Evolutionary conservation across 75 land plant species (phyloP), one percentile per base, ranked within the genome.

Genomic region (Ceratopteris richardii): DNA sequence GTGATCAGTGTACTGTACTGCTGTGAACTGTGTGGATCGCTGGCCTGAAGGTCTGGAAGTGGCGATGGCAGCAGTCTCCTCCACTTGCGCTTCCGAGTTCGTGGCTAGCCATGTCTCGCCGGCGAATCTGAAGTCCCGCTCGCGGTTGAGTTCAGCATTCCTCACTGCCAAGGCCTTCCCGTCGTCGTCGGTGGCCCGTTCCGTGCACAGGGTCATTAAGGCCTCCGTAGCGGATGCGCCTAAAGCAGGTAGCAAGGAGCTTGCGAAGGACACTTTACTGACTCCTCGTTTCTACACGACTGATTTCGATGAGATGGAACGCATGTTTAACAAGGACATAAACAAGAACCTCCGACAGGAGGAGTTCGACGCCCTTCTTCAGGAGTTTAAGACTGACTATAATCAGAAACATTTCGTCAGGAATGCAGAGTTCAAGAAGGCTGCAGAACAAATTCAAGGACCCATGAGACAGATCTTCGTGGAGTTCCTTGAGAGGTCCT

Each of bases 231-330:
- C 22, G 4, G 53, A 46, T 26, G 54, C 62, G 60, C 57, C 67
- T 50, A 86, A 77, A 77, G 80, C 80, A 56, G 72, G 62, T 6
- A 57, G 56, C 57, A 87, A 83, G 58, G 56, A 73, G 31, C 69
- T 54, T n/a, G 75, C 81, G 30, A 75, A 87, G 47, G 88, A 87
- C 68, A 68, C 98, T 27, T 80, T 93, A 14, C 73, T 88, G 39
- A 72, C 90, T 17, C 98, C 98, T n/a, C 73, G 98, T 54, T 93
- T 93, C 69, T 93, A 93, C 87, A 93, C 98, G 43, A 93, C 98
- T 0, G 95, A 88, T 36, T 93, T 93, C 62, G 98, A 93, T 28
- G 98, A 93, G 67, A 93, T 93, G 98, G 98, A 93, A 79, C 48
- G 20, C 51, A 73, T 88, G 51, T 93, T 93, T 80, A 93, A 93